Evolutionary conservation across 257 asterid species (phyloP), one percentile per base, ranked within the genome.

Genomic region (Jasminum sambac): DNA sequence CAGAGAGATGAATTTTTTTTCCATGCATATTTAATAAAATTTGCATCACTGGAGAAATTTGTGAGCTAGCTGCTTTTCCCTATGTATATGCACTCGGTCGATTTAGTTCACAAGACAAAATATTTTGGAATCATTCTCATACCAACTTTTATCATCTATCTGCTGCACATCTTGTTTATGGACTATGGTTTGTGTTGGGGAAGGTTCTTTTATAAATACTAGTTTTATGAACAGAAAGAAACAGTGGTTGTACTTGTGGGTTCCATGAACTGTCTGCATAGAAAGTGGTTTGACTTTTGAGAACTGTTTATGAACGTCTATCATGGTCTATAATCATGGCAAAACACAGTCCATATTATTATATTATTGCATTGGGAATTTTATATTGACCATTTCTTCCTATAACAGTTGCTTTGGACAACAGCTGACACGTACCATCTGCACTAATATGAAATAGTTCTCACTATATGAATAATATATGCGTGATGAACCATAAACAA

Each of bases 381-480:
- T 50, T 50, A 5, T 50, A 44, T 13, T 34, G 43, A 58, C 42
- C 65, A 40, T 37, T 34, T 50, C 59, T 58, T 64, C 46, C 50
- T 52, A 43, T 58, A 30, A 30, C 58, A n/a, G 34, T 37, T n/a
- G 55, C 40, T 50, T 66, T 34, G 19, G 68, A 16, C 44, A 34
- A 34, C 68, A 8, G 41, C 21, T 37, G 21, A 36, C 68, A 64
- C 5, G n/a, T 19, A 34, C 69, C 64, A 65, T 39, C 62, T 77
- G 57, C 13, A 69, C 11, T 30, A 24, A 21, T 44, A 57, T 36
- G 30, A 60, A 43, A n/a, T 43, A 43, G 19, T 1, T 50, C 59
- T 50, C 25, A 50, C 8, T n/a, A 46, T n/a, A 21, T 48, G 19
- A n/a, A 17, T 50, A n/a, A 50, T 50, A 48, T 6, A 50, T 17